Evolutionary conservation across 768 basidiomycete species (phyloP), one percentile per base, ranked within the genome.

Genomic region (Amanita muscaria): DNA sequence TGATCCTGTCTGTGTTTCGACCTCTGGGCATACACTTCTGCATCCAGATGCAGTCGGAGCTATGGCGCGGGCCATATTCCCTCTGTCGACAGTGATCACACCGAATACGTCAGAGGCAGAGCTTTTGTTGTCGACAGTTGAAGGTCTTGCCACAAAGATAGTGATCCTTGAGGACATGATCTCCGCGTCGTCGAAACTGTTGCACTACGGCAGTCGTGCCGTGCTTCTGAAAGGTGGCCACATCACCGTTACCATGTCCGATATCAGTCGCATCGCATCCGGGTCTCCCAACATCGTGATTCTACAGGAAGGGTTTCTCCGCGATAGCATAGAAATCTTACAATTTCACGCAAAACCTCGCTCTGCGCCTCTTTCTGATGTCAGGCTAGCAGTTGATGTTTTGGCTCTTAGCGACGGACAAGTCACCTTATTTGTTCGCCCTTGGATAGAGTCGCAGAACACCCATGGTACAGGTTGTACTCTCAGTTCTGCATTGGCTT

Each of bases 381-480:
- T 49, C 10, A 34, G 12, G 15, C 55, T 83, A 18, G 82, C 88
- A 9, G 77, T 80, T 30, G 86, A 88, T 53, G 68, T 86, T 1
- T 64, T 90, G 2, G 72, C 65, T 44, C 67, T 73, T 29, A 49
- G 52, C 15, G 52, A 57, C 35, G 58, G 63, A 10, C 51, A 53
- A 3, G 62, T 62, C 24, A 74, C 74, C 1, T 41, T 88, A 14
- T 83, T 79, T 48, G 67, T 76, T 15, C 71, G 77, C 5, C 80
- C 83, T 2, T 65, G 75, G 11, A 63, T 89, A 16, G 66, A 80
- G 11, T 79, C 85, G 5, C 72, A 63, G 25, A 88, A 70, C 51
- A 96, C 91, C 0, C 92, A 94, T 56, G 92, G 92, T 1, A 96
- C 92, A 0, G 92, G 91, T 2, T 96, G 91, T 59, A 96, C 92